Evolutionary conservation across 2,329 filamentous ascomycete species (phyloP), one percentile per base, ranked within the genome.

Genomic region (Alternaria infectoria): DNA sequence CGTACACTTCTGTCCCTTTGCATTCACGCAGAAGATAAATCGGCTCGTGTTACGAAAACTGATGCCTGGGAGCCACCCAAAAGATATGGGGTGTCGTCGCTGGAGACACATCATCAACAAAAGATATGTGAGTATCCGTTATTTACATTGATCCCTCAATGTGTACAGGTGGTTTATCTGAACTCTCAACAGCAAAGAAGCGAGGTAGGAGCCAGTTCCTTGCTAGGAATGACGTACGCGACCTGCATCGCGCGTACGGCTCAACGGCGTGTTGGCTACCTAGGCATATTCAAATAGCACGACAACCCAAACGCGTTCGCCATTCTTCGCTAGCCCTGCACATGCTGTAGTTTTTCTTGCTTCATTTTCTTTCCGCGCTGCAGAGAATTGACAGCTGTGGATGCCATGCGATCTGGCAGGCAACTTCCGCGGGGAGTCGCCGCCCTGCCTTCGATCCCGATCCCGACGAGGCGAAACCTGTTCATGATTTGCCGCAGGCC

Each of bases 361-460:
- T 10, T 19, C 8, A 8, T 32, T 10, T 23, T 19, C 10, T 15
- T 32, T 54, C 23, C 47, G 11, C n/a, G 30, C 23, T 46, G 49
- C 23, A 28, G 21, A 10, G 10, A 30, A 7, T 15, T 47, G 21
- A 7, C 21, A 23, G 59, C 49, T 13, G 17, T 23, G 49, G 49
- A 54, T 46, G 55, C 11, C 40, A 58, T 45, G 55, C 13, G n/a
- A 25, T 7, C 13, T 52, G n/a, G n/a, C 28, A 46, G 28, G 36
- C 40, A 25, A 44, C 43, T 28, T 47, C 25, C 17, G 49, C 43
- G 55, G 46, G 28, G 23, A 40, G 12, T 40, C 13, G 55, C 49
- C 21, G 55, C 32, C 17, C 55, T 52, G 3, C 12, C 19, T 54
- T 28, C 40, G 43, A 62, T 62, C 49, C 49, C 49, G 59, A 62